phyloP scores from a whole-genome alignment of 2,329 filamentous ascomycete species.

The Blastomyces gilchristii region DNA sequence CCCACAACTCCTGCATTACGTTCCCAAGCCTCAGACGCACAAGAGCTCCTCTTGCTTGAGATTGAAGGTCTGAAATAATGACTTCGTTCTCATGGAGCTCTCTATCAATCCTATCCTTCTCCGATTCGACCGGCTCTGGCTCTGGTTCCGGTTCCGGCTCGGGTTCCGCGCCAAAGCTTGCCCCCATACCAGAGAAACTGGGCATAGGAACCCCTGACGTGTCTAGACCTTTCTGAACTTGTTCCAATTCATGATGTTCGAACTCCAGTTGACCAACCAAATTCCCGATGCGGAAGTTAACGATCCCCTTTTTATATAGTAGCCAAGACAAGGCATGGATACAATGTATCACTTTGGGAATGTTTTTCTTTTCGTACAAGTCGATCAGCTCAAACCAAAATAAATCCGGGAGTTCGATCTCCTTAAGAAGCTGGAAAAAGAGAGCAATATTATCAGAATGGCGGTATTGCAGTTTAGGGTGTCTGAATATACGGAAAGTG shows the following conservation, averaged over 20 bases:
- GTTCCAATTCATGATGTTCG: constrained; percentile 92
- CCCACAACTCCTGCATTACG: constrained; percentile 84
- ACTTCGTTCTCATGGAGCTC: constrained; percentile 69
- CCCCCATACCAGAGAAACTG: constrained; percentile 94
- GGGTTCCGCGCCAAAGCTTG: constrained; percentile 81
- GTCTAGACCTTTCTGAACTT: constrained; percentile 92
- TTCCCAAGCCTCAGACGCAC: constrained; percentile 65
- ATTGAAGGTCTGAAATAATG: constrained; percentile 68
- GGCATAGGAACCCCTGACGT: constrained; percentile 93
- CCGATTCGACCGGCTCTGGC: constrained; percentile 64
- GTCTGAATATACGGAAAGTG: constrained; percentile 70
- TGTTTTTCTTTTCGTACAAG: constrained; percentile 98
- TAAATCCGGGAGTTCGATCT: constrained; percentile 84
- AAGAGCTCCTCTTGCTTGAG: constrained; percentile 73
- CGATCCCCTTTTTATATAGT: constrained; percentile 87
- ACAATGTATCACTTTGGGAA: constrained; percentile 98
- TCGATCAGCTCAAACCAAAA: constrained; percentile 97
- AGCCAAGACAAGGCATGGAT: constrained; percentile 96
- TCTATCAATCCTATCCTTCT: constrained; percentile 76
- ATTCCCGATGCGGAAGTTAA: constrained; percentile 93
- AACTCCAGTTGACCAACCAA: constrained; percentile 94
- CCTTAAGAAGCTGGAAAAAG: constrained; percentile 88
- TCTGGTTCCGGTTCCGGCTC: constrained; percentile 62
- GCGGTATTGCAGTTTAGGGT: constrained; percentile 77
- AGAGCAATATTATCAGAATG: constrained; percentile 97